Conservation (phyloP, 1,139 yeast genomes). For the Hansenula sp. region DNA sequence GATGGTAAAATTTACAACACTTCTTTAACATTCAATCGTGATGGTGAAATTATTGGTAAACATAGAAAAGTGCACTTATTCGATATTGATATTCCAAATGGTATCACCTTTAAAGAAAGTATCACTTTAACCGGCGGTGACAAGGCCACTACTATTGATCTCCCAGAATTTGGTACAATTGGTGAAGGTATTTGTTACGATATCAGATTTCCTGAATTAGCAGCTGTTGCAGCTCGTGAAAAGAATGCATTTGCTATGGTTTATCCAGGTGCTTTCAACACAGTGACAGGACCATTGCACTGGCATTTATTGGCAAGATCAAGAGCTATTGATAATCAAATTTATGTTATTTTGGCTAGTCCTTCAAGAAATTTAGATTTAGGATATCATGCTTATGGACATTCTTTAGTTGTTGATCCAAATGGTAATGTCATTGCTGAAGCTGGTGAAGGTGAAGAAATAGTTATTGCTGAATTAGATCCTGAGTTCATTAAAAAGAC, state of each 20-base stretch:
- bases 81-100: slow-evolving; percentile 88
- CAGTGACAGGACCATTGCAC: slow-evolving; percentile 92
- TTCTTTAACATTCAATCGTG: slow-evolving; percentile 65
- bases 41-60: slow-evolving; percentile 73
- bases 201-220: slow-evolving; percentile 88
- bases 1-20: slow-evolving; percentile 69
- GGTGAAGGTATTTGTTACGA: slow-evolving; percentile 95
- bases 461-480: slow-evolving; percentile 68
- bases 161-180: slow-evolving; percentile 63
- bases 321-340: slow-evolving; percentile 86
- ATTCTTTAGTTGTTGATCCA: slow-evolving; percentile 79
- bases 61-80: slow-evolving; percentile 89
- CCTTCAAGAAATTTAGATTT: slow-evolving; percentile 78
- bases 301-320: slow-evolving; percentile 88
- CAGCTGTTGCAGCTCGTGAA: slow-evolving; percentile 70
- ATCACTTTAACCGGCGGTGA: slow-evolving; percentile 71
- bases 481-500: slow-evolving; percentile 49
- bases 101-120: slow-evolving; percentile 83
- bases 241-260: slow-evolving; percentile 78
- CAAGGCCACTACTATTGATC: slow-evolving; percentile 67
- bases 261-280: slow-evolving; percentile 94
- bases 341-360: slow-evolving; percentile 73
- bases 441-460: slow-evolving; percentile 73
- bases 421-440: slow-evolving; percentile 62
- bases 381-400: slow-evolving; percentile 89